Percentiles rank a stretch among this genome's conserved stretches.
Evolutionary conservation across 2,329 filamentous ascomycete genomes (phyloP).

Genomic region (Arthroderma sp.): DNA sequence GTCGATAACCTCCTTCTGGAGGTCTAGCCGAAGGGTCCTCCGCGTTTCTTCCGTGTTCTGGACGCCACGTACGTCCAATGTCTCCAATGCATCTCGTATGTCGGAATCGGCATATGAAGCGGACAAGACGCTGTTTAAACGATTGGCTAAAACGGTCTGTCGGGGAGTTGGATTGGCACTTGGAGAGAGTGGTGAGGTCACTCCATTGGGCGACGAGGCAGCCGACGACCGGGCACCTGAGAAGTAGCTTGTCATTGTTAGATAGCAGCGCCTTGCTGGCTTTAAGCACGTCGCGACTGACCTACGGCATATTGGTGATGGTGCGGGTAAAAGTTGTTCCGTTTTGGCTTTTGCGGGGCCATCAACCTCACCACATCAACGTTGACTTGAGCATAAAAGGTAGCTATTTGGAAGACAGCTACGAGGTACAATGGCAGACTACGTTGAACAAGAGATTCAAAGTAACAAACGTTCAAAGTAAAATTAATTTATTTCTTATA

Average conservation of each 20-base stretch:
- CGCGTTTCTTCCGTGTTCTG: slow-evolving; percentile 66
- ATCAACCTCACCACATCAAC: no score
- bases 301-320: no score
- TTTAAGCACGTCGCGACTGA: no score
- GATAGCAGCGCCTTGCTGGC: not conserved
- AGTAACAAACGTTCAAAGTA: no score
- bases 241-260: slow-evolving; percentile 8
- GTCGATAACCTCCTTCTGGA: slow-evolving; percentile 85
- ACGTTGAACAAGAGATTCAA: no score
- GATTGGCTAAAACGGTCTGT: slow-evolving; percentile 59
- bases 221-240: not conserved
- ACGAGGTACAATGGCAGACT: no score
- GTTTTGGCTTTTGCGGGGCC: no score
- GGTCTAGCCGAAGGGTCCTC: slow-evolving; percentile 63
- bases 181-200: slow-evolving; percentile 2
- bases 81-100: slow-evolving; percentile 68
- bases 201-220: slow-evolving; percentile 5
- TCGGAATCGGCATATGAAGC: slow-evolving; percentile 87
- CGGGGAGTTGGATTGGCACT: slow-evolving; percentile 3
- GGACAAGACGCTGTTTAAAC: slow-evolving; percentile 74
- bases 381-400: no score
- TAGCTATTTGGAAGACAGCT: no score
- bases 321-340: no score
- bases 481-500: no score
- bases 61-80: slow-evolving; percentile 59